Evolutionary conservation across 495 filamentous ascomycete species (phyloP).

Genomic region (Penicillium ochrochloron): DNA sequence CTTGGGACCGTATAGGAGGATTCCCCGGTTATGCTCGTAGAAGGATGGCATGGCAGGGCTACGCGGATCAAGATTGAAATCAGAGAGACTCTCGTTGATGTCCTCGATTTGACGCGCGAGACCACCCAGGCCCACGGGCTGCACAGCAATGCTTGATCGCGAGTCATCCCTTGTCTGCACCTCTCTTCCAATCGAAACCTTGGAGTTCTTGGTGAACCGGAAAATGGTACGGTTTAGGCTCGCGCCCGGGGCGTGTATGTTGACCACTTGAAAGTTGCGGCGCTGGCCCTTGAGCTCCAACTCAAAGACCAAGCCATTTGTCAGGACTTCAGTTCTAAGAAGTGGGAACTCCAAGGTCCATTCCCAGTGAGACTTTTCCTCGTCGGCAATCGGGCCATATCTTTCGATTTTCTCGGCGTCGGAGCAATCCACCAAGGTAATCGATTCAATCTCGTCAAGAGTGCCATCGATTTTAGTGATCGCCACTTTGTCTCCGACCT

Average conservation of each 20-base stretch:
- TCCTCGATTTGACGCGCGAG: constrained; percentile 64
- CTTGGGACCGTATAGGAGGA: constrained; percentile 80
- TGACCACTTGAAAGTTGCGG: constrained; percentile 48
- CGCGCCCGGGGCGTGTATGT: constrained; percentile 36
- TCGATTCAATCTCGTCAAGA: constrained; percentile 45
- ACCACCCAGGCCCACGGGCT: constrained; percentile 58
- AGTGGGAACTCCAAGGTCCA: constrained; percentile 65
- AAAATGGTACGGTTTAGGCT: constrained; percentile 40
- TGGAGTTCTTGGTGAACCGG: constrained; percentile 38
- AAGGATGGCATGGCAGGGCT: constrained; percentile 46
- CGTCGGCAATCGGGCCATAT: constrained; percentile 40
- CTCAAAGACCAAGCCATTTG: constrained; percentile 51
- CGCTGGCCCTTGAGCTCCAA: constrained; percentile 52
- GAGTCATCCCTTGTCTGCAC: constrained; percentile 22
- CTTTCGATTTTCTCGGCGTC: constrained; percentile 40
- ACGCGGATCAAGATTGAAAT: constrained; percentile 52
- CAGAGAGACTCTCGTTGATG: constrained; percentile 68
- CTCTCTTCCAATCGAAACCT: constrained; percentile 41
- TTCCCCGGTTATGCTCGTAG: constrained; percentile 53
- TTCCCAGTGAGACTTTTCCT: constrained; percentile 63
- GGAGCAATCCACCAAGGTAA: constrained; percentile 57
- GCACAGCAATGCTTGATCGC: constrained; percentile 31
- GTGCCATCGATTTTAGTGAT: constrained; percentile 51
- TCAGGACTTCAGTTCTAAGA: constrained; percentile 49
- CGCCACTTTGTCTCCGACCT: constrained; percentile 62